Evolutionary conservation across 2,329 filamentous ascomycete species (phyloP).

Genomic region (Phaeosphaeria sp.): DNA sequence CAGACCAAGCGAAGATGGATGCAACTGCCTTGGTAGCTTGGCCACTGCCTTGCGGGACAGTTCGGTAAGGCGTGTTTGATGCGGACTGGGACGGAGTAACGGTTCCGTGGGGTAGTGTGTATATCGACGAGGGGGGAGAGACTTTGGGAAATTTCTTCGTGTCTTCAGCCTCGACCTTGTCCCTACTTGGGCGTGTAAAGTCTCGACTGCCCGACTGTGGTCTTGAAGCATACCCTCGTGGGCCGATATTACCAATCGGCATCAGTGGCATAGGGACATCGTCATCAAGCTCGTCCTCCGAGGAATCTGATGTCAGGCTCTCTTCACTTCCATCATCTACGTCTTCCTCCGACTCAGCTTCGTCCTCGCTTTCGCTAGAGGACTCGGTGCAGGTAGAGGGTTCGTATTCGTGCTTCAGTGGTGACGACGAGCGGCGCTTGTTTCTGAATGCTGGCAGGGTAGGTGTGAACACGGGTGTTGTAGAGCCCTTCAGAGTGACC

Average conservation of each 20-base stretch:
- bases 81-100: constrained; percentile 81
- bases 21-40: constrained; percentile 64
- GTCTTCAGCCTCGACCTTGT: constrained; percentile 23
- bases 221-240: constrained; percentile 22
- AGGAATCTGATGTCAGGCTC: constrained; percentile 57
- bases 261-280: constrained; percentile 48
- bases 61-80: constrained; percentile 73
- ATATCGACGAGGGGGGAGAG: constrained; percentile 50
- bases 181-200: constrained; percentile 13
- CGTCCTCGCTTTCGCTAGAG: constrained; percentile 63
- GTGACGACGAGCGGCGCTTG: constrained; percentile 82
- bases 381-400: constrained; percentile 77
- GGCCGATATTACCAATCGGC: constrained; percentile 32
- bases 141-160: constrained; percentile 50
- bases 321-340: constrained; percentile 58
- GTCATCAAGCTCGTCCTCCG: constrained; percentile 65
- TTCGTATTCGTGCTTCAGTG: constrained; percentile 95
- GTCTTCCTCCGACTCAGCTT: constrained; percentile 52
- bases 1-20: constrained; percentile 68
- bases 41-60: constrained; percentile 57
- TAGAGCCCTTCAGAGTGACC: constrained; percentile 51
- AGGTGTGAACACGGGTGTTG: constrained; percentile 58
- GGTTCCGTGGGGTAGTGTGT: constrained; percentile 56
- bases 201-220: constrained; percentile 18
- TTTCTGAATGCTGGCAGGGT: constrained; percentile 51